Evolutionary conservation across 495 filamentous ascomycete genomes (phyloP).

Genomic region (Extremus antarcticus): DNA sequence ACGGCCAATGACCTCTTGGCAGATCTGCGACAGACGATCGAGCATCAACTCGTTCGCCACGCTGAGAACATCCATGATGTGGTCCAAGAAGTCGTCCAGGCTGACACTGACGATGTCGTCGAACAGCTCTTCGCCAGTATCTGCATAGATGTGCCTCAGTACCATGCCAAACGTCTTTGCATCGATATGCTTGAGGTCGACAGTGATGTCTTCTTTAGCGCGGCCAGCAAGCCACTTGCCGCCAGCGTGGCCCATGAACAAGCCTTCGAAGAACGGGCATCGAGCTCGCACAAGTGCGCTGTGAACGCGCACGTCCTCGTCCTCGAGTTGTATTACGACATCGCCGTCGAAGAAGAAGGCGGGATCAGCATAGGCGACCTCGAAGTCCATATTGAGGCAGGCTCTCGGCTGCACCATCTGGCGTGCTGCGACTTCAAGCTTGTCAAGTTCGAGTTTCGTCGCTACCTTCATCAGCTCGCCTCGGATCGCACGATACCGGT

Average conservation of each 20-base stretch:
- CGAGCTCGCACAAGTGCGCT: slow-evolving; percentile 67
- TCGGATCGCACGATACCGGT: slow-evolving; percentile 64
- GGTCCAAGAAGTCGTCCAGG: slow-evolving; percentile 73
- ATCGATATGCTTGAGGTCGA: slow-evolving; percentile 76
- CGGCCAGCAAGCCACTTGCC: slow-evolving; percentile 73
- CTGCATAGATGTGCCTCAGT: slow-evolving; percentile 71
- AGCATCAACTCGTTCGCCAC: slow-evolving; percentile 93
- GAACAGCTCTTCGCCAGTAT: slow-evolving; percentile 71
- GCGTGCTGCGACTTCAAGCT: slow-evolving; percentile 63
- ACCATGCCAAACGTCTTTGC: slow-evolving; percentile 64
- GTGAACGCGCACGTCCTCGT: slow-evolving; percentile 57
- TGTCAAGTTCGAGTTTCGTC: slow-evolving; percentile 50
- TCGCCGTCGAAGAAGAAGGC: slow-evolving; percentile 67
- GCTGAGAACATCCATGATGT: slow-evolving; percentile 84
- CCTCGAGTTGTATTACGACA: slow-evolving; percentile 62
- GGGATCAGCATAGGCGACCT: slow-evolving; percentile 50
- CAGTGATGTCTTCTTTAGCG: slow-evolving; percentile 39
- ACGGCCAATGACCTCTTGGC: slow-evolving; percentile 75
- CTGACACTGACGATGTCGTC: slow-evolving; percentile 58
- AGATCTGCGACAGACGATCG: slow-evolving; percentile 77
- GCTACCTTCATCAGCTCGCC: slow-evolving; percentile 73
- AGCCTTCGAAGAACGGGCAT: slow-evolving; percentile 83
- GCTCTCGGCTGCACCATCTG: slow-evolving; percentile 54
- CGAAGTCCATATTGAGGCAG: slow-evolving; percentile 58
- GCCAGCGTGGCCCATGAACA: slow-evolving; percentile 75